These are phyloP conservation scores for Psilocybe cyanescens DNA, from an alignment of 768 basidiomycete species.

Conservation along the genomic window DNA sequence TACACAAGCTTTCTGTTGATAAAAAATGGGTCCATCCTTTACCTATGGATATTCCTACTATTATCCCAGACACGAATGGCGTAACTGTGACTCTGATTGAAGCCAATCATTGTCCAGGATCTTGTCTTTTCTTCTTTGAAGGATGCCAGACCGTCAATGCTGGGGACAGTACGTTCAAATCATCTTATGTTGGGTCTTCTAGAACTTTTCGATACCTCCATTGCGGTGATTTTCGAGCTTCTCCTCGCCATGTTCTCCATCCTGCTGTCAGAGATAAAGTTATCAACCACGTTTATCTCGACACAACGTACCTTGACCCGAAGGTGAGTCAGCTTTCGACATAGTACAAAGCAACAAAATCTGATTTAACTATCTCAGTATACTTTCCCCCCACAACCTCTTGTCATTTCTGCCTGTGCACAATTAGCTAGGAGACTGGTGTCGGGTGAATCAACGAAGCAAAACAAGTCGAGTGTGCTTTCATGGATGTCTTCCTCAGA, in stretches of 20 bases:
- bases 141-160: constrained; percentile 89
- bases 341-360: neutral
- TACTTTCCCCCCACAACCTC: constrained; percentile 93
- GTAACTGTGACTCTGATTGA: constrained; percentile 94
- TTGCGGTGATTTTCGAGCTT: constrained; percentile 93
- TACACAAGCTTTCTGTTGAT: constrained; percentile 90
- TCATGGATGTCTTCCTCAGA: constrained; percentile 47
- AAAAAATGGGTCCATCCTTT: constrained; percentile 88
- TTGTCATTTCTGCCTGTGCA: constrained; percentile 92
- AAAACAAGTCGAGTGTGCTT: constrained; percentile 45
- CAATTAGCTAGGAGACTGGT: constrained; percentile 71
- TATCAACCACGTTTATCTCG: constrained; percentile 90
- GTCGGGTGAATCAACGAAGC: constrained; percentile 37
- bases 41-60: constrained; percentile 75
- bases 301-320: constrained; percentile 95
- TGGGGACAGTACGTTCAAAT: constrained; percentile 80
- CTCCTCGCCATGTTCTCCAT: constrained; percentile 85
- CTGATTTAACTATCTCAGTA: constrained; percentile 54
- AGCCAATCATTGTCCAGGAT: constrained; percentile 98
- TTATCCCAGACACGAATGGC: constrained; percentile 82
- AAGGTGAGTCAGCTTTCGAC: constrained; percentile 46
- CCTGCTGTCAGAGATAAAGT: constrained; percentile 80
- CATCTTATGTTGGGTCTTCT: constrained; percentile 68
- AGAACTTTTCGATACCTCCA: constrained; percentile 88
- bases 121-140: constrained; percentile 92